Base-by-base conservation (phyloP, 352 stramenopile genomes). In the Globisporangium ultimum region DNA sequence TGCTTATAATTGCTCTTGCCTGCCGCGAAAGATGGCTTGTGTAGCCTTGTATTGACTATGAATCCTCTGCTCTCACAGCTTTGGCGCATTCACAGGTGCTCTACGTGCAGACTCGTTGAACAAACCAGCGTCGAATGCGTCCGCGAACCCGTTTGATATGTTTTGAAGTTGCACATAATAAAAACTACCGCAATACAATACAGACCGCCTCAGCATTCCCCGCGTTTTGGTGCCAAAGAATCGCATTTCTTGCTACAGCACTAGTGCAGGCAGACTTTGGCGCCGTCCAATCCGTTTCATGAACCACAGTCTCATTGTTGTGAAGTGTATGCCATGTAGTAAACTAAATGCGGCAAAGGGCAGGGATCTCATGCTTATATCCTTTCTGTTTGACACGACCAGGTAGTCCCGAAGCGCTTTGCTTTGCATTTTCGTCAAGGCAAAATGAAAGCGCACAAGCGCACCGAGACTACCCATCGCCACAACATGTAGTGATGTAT, bases 111-210 rank as follows among this genome's bases (percentile, higher is more conserved):
- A 71, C 22, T 71, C 69, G 8, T 43, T 70, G 15, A 69, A 71
- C 21, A 45, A 56, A 18, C n/a, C 60, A 10, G 66, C 72, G 40
- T 45, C 40, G 40, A 45, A 45, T 17, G 66, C 73, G 43, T 59
- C 82, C 28, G 74, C 82, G 38, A 93, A 93, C 58, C 84, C 82
- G 51, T 91, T 93, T 67, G 84, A 93, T 64, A 82, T 93, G 78
- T 91, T 93, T 68, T 93, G 63, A 84, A 66, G 61, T 59, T 38
- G 24, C 50, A 53, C 15, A 17, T 14, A 36, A 18, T 28, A 36
- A 4, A 47, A 28, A 34, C 18, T 48, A 10, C 18, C 41, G 34
- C 18, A 20, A 28, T 46, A n/a, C 18, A 46, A 22, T 38, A 45
- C 40, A 18, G 40, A 45, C 38, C 1, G 38, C 11, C 10, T 43